Base-by-base conservation (phyloP, 345 rosid genomes). In the Dipteronia dyeriana region DNA sequence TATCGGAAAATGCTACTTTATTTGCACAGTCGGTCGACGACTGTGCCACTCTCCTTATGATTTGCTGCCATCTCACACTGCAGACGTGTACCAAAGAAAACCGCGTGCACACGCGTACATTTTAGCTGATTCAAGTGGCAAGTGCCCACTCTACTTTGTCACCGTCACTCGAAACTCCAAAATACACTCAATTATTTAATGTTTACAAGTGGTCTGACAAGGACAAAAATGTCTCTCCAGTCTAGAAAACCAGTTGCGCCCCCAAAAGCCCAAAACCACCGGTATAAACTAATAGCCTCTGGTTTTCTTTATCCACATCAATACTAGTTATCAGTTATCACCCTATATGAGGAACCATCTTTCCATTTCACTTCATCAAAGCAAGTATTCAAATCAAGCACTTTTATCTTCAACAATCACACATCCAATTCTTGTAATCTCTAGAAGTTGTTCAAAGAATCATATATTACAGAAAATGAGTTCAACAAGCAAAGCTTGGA, bases 401-500 rank as follows among this genome's bases (percentile, higher is more conserved):
- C 23, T 60, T 16, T 0, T 10, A 54, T 54, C 64, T 54, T 71
- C n/a, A 17, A 9, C 69, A 0, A 66, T 5, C 39, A 25, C 8
- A 10, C 9, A 16, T 53, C 20, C 19, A 3, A 53, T 16, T 63
- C 9, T 34, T 65, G 47, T 1, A 31, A 34, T 66, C 34, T 53
- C 51, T 11, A 11, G 22, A 34, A 34, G 16, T 4, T 34, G 20
- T 10, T 16, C 26, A 17, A 26, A 22, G 45, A 59, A 60, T 39
- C 74, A 64, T 53, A 69, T 10, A 62, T 0, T 0, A 75, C 14
- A 78, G 76, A 59, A 80, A 67, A 87, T 87, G 90, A 84, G 81
- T 82, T 77, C 84, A 7, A 73, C 85, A 2, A 88, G 86, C 76
- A 90, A 82, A 56, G 82, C 91, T 1, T 90, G 91, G 90, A 54